Conservation (phyloP, 2,329 filamentous ascomycete genomes). For the Diplodia mutila region DNA sequence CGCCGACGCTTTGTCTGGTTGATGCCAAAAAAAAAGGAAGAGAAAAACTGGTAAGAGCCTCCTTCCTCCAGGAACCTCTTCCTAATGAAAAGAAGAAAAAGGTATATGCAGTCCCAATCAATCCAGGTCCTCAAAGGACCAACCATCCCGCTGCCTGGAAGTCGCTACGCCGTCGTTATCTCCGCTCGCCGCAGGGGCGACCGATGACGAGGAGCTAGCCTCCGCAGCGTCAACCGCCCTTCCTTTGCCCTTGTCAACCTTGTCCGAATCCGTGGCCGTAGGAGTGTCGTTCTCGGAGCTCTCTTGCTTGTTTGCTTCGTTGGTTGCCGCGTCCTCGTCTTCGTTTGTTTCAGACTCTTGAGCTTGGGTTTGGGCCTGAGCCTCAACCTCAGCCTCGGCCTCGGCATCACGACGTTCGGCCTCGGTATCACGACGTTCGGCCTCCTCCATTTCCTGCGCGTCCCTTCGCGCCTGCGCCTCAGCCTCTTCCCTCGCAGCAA, state of each 20-base stretch:
- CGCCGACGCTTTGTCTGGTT: constrained; percentile 2
- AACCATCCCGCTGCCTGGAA: constrained; percentile 5
- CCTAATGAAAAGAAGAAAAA: background rate
- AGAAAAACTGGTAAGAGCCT: background rate
- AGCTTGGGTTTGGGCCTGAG: background rate
- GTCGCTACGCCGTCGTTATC: background rate
- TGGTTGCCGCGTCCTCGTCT: background rate
- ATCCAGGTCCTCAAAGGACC: constrained; percentile 11
- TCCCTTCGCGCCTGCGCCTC: constrained; percentile 27
- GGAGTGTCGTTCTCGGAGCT: background rate
- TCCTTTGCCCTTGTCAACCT: constrained; percentile 22
- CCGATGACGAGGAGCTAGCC: constrained; percentile 1
- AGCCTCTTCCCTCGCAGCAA: constrained; percentile 59
- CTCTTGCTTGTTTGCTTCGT: background rate
- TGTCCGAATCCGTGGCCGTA: background rate
- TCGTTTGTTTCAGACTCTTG: background rate
- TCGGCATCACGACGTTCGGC: background rate
- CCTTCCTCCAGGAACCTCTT: no score
- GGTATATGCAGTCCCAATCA: background rate
- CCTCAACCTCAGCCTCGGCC: background rate
- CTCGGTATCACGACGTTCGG: background rate
- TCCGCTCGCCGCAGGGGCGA: background rate
- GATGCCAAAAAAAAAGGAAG: background rate
- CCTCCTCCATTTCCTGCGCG: constrained; percentile 14
- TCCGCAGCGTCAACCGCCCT: constrained; percentile 12